Percentiles rank a stretch among this genome's conserved stretches.
These are phyloP conservation scores for Fusarium miscanthi DNA, from an alignment of 2,329 filamentous ascomycete genomes.

Conservation along the genomic window DNA sequence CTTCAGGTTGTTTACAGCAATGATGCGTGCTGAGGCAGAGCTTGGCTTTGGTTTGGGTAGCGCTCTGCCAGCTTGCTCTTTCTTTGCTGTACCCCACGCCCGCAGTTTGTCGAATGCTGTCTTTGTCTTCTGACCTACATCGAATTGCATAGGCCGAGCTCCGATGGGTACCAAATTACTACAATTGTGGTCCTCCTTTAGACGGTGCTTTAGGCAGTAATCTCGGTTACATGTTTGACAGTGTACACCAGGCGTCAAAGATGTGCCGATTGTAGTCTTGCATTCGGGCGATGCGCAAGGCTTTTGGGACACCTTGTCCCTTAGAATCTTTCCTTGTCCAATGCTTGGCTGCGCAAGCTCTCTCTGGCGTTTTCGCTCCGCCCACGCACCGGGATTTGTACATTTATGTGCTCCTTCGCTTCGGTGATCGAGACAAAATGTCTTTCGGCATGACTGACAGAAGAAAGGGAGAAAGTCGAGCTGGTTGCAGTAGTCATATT, in stretches of 20 bases:
- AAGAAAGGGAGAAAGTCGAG: constrained; percentile 96
- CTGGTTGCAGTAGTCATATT: constrained; percentile 90
- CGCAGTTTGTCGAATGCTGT: constrained; percentile 81
- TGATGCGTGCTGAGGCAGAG: constrained; percentile 70
- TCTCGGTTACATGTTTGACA: constrained; percentile 77
- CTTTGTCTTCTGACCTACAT: constrained; percentile 71
- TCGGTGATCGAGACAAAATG: constrained; percentile 94
- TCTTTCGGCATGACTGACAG: constrained; percentile 87
- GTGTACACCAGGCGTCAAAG: constrained; percentile 74
- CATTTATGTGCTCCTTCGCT: constrained; percentile 84
- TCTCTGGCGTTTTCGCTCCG: constrained; percentile 65
- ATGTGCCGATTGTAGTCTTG: constrained; percentile 77
- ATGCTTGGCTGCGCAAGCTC: constrained; percentile 65
- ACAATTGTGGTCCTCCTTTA: constrained; percentile 87
- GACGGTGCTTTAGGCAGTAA: constrained; percentile 82
- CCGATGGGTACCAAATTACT: constrained; percentile 73
- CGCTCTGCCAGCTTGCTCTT: constrained; percentile 67
- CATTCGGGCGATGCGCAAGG: constrained; percentile 75
- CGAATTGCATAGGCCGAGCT: constrained; percentile 57
- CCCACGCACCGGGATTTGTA: constrained; percentile 70
- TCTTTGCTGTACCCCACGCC: constrained; percentile 83
- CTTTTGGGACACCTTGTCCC: constrained; percentile 68
- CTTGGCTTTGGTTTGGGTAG: constrained; percentile 73
- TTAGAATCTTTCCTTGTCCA: constrained; percentile 65
- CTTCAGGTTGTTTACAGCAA: constrained; percentile 82